These are phyloP conservation scores for Ogataea ganodermae DNA, from an alignment of 805 yeast genomes.

Conservation along the genomic window DNA sequence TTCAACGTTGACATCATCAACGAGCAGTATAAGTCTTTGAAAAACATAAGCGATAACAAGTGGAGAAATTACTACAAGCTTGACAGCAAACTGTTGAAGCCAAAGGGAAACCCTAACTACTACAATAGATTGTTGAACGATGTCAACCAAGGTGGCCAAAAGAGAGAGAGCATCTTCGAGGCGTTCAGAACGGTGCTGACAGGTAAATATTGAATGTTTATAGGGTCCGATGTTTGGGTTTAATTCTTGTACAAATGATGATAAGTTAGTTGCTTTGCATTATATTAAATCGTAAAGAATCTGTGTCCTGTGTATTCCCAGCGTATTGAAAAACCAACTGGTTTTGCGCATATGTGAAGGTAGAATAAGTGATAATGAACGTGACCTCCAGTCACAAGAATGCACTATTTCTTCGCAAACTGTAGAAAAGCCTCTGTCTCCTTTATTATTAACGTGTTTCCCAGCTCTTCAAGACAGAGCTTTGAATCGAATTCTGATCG, in stretches of 20 bases:
- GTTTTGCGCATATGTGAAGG: not conserved
- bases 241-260: constrained; percentile 1
- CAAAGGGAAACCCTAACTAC: constrained; percentile 85
- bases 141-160: constrained; percentile 60
- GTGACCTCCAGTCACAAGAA: not conserved
- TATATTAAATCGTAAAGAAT: not conserved
- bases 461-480: constrained; percentile 27
- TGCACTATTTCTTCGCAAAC: constrained; percentile 31
- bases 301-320: no score
- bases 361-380: not conserved
- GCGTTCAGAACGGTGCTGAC: constrained; percentile 76
- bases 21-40: constrained; percentile 59
- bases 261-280: not conserved
- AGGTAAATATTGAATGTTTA: constrained; percentile 53
- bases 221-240: constrained; percentile 1
- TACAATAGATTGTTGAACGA: constrained; percentile 71
- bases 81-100: constrained; percentile 65
- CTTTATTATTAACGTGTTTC: constrained; percentile 20
- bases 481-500: constrained; percentile 52
- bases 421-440: constrained; percentile 28
- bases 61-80: constrained; percentile 63
- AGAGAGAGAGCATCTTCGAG: constrained; percentile 61
- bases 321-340: no score
- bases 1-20: constrained; percentile 49
- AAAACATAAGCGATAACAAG: constrained; percentile 59